Evolutionary conservation across 2,329 filamentous ascomycete genomes (phyloP), one percentile per base, ranked within the genome.

Genomic region (Sclerotinia minor): DNA sequence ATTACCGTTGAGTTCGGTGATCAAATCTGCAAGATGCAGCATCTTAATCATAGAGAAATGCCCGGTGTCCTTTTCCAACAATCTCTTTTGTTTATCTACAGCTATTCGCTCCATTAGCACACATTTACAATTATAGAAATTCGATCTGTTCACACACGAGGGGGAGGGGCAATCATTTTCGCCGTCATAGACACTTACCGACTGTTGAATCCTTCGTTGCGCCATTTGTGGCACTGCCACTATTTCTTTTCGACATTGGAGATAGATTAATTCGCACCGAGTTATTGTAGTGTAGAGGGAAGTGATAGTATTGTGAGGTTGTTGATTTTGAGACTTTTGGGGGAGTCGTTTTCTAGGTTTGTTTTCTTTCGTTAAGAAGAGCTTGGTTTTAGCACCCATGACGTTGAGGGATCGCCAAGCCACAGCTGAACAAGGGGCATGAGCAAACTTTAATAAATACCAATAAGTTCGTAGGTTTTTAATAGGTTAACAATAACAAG

Each of bases 21-120:
- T 92, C 75, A 93, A 83, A 80, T 96, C 87, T 72, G 94, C 89
- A 76, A 96, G 83, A 79, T 97, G 89, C 78, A 95, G 85, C 67
- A 87, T 87, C 69, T 84, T 83, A 57, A 89, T 80, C 70, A 89
- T 82, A 53, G 86, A 88, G 79, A 94, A 94, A 81, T 94, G 91
- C 50, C 90, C 89, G 9, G 85, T 85, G 71, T 92, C 85, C 71
- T 86, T 83, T 67, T 87, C 87, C 54, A 94, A 84, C 55, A 94
- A 85, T 72, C 85, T 84, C 77, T 89, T 91, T 80, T 94, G 91
- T 82, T 92, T 94, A 79, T 93, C 88, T 73, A 86, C 81, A 61
- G 83, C 88, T 91, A 45, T 2, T n/a, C 2, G 4, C 29, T 66
- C 49, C 17, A 32, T 67, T 52, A 61, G 64, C 74, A 74, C 72